A percentile compares a stretch with the other conserved stretches of the same genome.
These are phyloP conservation scores for Willaertia magna DNA, from an alignment of 208 protist genomes.

Conservation along the genomic window DNA sequence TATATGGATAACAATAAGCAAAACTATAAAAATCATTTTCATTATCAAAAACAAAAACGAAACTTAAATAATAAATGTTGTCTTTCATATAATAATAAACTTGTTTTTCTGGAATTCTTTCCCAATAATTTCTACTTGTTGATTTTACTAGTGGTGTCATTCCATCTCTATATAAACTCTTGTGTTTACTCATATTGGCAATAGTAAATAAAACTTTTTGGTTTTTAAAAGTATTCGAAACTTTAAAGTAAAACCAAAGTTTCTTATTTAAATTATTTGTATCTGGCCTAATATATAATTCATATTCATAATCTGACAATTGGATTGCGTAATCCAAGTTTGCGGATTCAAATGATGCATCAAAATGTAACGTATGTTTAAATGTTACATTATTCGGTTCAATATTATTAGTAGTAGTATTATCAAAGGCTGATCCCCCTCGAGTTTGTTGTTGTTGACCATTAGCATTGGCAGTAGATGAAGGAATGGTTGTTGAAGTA, in stretches of 20 bases:
- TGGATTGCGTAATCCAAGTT: background rate
- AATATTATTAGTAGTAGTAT: too few relatives aligned
- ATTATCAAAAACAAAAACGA: slow-evolving; percentile 31
- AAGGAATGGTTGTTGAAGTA: too few relatives aligned
- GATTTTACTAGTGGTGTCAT: slow-evolving; percentile 33
- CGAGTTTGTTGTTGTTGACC: too few relatives aligned
- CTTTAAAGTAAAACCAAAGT: slow-evolving; percentile 42
- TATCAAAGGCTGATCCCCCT: too few relatives aligned
- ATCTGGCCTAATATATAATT: slow-evolving; percentile 33
- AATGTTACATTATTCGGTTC: background rate
- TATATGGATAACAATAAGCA: slow-evolving; percentile 39
- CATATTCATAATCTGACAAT: slow-evolving; percentile 27
- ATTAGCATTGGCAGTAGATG: too few relatives aligned
- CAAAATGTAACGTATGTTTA: background rate
- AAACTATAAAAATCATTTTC: slow-evolving; percentile 37
- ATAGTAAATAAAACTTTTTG: slow-evolving; percentile 33
- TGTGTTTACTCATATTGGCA: slow-evolving; percentile 37
- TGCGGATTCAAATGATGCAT: background rate
- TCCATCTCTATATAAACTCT: slow-evolving; percentile 31
- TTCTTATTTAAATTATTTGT: slow-evolving; percentile 38
- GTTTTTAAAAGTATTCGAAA: slow-evolving; percentile 26
- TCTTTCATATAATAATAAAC: slow-evolving; percentile 23
- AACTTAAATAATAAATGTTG: slow-evolving; percentile 28
- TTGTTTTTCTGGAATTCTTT: slow-evolving; percentile 21
- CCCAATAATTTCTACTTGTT: slow-evolving; percentile 23